Base-by-base conservation (phyloP, 23 red algal species). In the Gracilaria gracilis region DNA sequence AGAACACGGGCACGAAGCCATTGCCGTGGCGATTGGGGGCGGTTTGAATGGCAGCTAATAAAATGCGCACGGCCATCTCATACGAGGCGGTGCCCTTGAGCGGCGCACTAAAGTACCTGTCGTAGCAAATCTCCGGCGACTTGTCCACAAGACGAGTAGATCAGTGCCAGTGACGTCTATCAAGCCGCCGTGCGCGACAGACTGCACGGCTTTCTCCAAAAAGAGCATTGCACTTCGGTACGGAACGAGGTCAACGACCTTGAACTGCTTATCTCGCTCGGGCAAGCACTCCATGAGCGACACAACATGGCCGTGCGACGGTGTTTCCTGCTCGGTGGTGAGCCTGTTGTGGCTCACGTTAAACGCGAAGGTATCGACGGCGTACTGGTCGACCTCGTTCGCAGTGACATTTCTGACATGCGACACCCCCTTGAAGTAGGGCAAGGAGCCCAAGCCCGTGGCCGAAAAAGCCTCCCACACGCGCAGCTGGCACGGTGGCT, bases 111-210 rank as follows among this genome's bases (percentile, higher is more conserved):
- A 67, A 66, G 75, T 99, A 99, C n/a, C 94, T 78, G 20, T 78
- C 93, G 51, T 82, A 99, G 67, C 88, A 90, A 29, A 91, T 90
- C 57, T 96, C 96, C 3, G 81, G 85, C 39, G 91, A 87, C 61
- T 92, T 96, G 31, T 94, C 97, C 94, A 95, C 27, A 99, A 91
- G 31, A 96, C 94, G 36, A 83, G 72, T 35, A 91, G 73, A 88
- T 99, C 97, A 21, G 97, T 99, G 85, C 94, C 93, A 1, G 97
- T 99, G 35, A 99, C 97, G 71, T 72, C 90, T 0, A 99, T 79
- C 17, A 99, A 67, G 13, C 97, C 97, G 57, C 97, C 95, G 67
- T 96, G 36, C 14, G 88, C 38, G 0, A 99, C 79, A 4, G 91
- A 73, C 53, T 86, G 94, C 27, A 96, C 93, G 1, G 97, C 97